These are phyloP conservation scores for Echeveria elegans DNA, from an alignment of 164 flowering plant genomes.

Conservation along the genomic window DNA sequence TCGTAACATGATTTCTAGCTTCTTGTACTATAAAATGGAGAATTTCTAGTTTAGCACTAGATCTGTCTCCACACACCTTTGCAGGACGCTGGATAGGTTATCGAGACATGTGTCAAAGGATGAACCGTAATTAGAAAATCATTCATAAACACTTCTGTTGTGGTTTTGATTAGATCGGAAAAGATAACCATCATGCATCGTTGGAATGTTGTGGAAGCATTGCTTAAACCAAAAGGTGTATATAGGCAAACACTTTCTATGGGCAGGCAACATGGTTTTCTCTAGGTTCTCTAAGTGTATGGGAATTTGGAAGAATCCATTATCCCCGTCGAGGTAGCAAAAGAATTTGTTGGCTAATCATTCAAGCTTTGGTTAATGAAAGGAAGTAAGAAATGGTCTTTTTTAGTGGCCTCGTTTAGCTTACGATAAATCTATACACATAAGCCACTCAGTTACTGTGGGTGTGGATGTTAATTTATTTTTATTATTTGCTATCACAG, in stretches of 20 bases:
- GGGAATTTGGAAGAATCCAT: neutral
- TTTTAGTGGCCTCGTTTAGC: neutral
- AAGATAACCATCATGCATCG: neutral
- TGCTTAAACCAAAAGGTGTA: neutral
- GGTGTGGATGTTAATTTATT: neutral
- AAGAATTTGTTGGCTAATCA: neutral
- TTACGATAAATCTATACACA: neutral
- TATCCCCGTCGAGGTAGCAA: neutral
- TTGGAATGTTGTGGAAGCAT: neutral
- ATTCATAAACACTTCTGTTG: no score
- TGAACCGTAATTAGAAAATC: no score
- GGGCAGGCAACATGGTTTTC: neutral
- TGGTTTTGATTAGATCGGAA: neutral
- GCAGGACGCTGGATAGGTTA: no score
- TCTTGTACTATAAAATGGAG: no score
- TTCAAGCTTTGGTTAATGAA: constrained; percentile 3
- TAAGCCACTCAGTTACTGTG: neutral
- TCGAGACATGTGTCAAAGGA: no score
- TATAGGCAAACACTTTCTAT: neutral
- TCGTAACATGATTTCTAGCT: no score
- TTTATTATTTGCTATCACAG: neutral
- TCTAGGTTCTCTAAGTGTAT: neutral
- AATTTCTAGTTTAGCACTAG: no score
- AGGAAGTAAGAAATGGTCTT: neutral
- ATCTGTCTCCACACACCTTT: no score